Evolutionary conservation across 768 basidiomycete genomes (phyloP).

Genomic region (Naganishia vaughanmartiniae): DNA sequence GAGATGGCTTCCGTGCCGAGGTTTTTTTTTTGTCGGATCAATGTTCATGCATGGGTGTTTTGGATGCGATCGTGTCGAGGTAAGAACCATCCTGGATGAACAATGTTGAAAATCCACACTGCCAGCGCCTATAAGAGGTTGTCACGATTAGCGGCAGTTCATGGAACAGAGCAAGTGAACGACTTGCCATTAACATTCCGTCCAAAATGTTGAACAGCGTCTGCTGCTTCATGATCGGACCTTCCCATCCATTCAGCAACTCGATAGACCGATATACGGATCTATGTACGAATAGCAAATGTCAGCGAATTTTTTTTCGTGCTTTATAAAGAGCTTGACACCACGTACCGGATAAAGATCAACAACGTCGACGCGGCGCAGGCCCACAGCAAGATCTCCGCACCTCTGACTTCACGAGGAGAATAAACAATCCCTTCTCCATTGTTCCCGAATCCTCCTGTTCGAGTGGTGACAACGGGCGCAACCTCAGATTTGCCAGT

Average conservation of each 20-base stretch:
- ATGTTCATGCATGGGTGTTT: background rate
- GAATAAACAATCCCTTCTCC: background rate
- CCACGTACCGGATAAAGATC: conserved; percentile 57
- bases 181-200: conserved; percentile 44
- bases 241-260: conserved; percentile 57
- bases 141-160: background rate
- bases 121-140: conserved; percentile 2
- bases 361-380: conserved; percentile 50
- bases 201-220: conserved; percentile 43
- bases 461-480: background rate
- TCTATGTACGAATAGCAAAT: conserved; percentile 2
- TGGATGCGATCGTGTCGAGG: conserved; percentile 7
- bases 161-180: background rate
- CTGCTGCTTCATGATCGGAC: conserved; percentile 58
- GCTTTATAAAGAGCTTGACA: background rate
- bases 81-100: conserved; percentile 14
- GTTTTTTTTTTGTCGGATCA: background rate
- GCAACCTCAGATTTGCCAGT: background rate
- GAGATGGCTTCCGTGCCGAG: background rate
- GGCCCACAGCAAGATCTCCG: conserved; percentile 40
- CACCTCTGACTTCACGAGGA: conserved; percentile 9
- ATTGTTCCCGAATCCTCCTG: background rate
- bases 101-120: conserved; percentile 15
- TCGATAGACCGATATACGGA: conserved; percentile 60
- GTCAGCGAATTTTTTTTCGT: too few species aligned